Evolutionary conservation across 1,284 basidiomycete species (phyloP), one percentile per base, ranked within the genome.

Genomic region (Tetrapyrgos nigripes): DNA sequence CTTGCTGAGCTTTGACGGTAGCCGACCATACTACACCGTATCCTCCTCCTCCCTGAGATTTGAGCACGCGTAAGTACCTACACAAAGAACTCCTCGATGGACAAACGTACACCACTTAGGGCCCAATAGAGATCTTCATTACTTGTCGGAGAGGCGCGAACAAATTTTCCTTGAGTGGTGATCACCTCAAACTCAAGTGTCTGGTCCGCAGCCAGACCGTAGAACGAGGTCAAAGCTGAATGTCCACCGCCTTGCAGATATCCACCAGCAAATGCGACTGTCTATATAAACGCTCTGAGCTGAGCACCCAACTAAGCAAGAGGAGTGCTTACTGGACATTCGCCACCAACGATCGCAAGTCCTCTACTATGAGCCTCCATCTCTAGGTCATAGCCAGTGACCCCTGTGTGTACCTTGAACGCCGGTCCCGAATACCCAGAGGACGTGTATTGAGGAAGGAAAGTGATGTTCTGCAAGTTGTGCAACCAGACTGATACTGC

Each of bases 161-260:
- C 59, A 31, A 66, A 61, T 40, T 59, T 35, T 21, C 64, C 62
- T 5, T 48, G 35, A 0, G 59, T 56, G 19, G 59, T 53, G 44
- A 70, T 63, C 11, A 70, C 67, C 37, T 70, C 68, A 31, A 67
- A 67, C 6, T 52, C 51, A 2, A 70, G 61, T 0, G 64, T 62
- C 37, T 68, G 64, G 53, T 70, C 69, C 4, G 69, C 67, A 26
- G 64, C 66, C 46, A 70, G 48, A 2, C 68, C 68, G 35, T 65
- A 59, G 1, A 60, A 17, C 8, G 64, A 62, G 17, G 53, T 58
- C 1, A 68, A 54, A 24, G 35, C 45, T 4, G 28, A 33, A 31
- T 55, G 35, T 3, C 69, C 69, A 17, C 67, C 68, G n/a, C 69
- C 69, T 54, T 70, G 69, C 3, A 66, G 67, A 46, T 64, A 70